These are phyloP conservation scores for Hylodesmum podocarpum DNA, from an alignment of 306 rosid species.

Conservation along the genomic window DNA sequence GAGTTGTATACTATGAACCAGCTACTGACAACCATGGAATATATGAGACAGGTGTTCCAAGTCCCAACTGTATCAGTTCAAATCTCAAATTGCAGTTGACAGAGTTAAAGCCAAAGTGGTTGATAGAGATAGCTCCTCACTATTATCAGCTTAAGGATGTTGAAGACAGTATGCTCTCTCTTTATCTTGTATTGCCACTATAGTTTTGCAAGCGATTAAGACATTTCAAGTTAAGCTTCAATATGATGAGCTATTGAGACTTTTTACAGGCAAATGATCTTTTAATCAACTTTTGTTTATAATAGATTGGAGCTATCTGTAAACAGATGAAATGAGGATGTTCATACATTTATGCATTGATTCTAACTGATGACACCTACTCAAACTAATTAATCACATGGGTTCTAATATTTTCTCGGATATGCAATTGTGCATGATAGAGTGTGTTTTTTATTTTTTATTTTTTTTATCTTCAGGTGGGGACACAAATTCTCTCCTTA, in stretches of 20 bases:
- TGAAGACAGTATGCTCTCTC: constrained; percentile 74
- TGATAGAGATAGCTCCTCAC: constrained; percentile 95
- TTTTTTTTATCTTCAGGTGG: no score
- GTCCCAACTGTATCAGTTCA: not conserved
- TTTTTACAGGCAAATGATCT: not conserved
- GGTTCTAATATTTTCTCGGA: no score
- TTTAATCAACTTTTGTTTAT: not conserved
- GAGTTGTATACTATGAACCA: constrained; percentile 89
- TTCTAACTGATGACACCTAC: no score
- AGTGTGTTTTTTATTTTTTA: no score
- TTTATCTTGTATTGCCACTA: constrained; percentile 11
- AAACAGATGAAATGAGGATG: no score
- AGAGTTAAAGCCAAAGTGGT: constrained; percentile 87
- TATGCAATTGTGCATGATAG: no score
- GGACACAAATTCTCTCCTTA: no score
- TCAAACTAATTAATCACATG: no score
- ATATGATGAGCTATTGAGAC: not conserved
- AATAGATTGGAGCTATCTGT: no score
- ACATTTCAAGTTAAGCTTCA: not conserved
- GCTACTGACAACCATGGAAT: constrained; percentile 93
- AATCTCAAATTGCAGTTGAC: constrained; percentile 58
- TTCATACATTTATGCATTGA: no score
- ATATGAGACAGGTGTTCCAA: constrained; percentile 97
- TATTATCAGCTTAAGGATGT: constrained; percentile 92
- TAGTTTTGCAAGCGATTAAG: not conserved